These are phyloP conservation scores for Retiboletus fuscus DNA, from an alignment of 1,284 basidiomycete genomes.

Conservation along the genomic window DNA sequence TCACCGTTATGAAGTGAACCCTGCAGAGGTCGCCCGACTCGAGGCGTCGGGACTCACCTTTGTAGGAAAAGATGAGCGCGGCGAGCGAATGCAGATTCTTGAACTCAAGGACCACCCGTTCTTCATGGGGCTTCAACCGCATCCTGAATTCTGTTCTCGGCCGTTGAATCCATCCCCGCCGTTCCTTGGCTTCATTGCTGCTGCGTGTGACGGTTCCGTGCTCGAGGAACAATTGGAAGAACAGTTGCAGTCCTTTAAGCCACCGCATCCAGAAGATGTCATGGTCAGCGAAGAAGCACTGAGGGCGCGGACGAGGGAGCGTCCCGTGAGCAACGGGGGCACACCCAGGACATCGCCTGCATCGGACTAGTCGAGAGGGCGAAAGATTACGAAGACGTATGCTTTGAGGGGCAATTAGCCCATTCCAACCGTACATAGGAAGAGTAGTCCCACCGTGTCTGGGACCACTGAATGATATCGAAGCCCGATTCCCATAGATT, in stretches of 20 bases:
- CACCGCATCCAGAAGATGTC: constrained; percentile 63
- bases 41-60: constrained; percentile 84
- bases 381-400: constrained; percentile 12
- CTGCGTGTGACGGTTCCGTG: constrained; percentile 69
- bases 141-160: constrained; percentile 99
- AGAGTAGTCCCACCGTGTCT: background rate
- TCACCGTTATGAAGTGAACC: constrained; percentile 98
- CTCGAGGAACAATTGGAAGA: constrained; percentile 81
- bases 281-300: constrained; percentile 63
- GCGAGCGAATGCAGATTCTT: constrained; percentile 97
- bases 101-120: constrained; percentile 94
- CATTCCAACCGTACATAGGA: constrained; percentile 16
- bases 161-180: constrained; percentile 97
- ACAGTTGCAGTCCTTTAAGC: constrained; percentile 66
- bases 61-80: constrained; percentile 93
- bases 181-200: constrained; percentile 96
- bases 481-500: constrained; percentile 13
- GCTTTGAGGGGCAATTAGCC: background rate
- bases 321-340: constrained; percentile 40
- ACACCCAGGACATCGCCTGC: constrained; percentile 43
- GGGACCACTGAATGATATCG: constrained; percentile 7
- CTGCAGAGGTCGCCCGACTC: constrained; percentile 83
- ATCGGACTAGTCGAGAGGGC: constrained; percentile 29
- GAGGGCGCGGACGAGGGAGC: constrained; percentile 49
- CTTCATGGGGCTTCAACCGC: constrained; percentile 95